phyloP scores from a whole-genome alignment of 2,329 filamentous ascomycete species.

The Endoconidiophora polonica region DNA sequence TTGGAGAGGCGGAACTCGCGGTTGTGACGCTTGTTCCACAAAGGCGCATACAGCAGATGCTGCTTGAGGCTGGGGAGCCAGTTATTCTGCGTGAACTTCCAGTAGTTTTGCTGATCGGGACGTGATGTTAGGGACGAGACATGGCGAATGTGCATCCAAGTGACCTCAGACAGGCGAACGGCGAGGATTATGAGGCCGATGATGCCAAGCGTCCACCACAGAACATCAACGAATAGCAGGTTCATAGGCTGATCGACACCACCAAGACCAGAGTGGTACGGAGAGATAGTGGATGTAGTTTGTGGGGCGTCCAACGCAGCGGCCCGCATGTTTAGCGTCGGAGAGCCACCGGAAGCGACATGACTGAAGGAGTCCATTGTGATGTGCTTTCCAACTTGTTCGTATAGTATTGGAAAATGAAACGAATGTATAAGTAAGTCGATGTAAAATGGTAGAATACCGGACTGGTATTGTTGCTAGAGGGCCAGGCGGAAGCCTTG shows the following conservation, averaged over 20 bases:
- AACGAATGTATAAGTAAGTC: neutral
- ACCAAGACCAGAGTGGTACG: conserved; percentile 38
- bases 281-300: conserved; percentile 32
- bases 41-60: conserved; percentile 41
- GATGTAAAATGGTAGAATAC: neutral
- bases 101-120: conserved; percentile 39
- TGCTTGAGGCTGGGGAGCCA: conserved; percentile 48
- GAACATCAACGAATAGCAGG: conserved; percentile 35
- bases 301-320: conserved; percentile 16
- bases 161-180: conserved; percentile 36
- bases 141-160: conserved; percentile 39
- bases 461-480: neutral
- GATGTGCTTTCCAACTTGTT: neutral
- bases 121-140: conserved; percentile 39
- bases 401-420: neutral
- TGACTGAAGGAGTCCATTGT: conserved; percentile 2
- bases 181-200: conserved; percentile 35
- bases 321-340: conserved; percentile 19
- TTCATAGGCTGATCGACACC: conserved; percentile 45
- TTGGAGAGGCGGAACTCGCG: conserved; percentile 46
- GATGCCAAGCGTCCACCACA: conserved; percentile 46
- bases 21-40: conserved; percentile 51
- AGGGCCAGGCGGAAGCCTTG: too few species aligned
- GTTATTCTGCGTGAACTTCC: conserved; percentile 38
- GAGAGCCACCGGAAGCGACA: conserved; percentile 16